Evolutionary conservation across 257 asterid genomes (phyloP).

Genomic region (Solanum infundibuliforme): DNA sequence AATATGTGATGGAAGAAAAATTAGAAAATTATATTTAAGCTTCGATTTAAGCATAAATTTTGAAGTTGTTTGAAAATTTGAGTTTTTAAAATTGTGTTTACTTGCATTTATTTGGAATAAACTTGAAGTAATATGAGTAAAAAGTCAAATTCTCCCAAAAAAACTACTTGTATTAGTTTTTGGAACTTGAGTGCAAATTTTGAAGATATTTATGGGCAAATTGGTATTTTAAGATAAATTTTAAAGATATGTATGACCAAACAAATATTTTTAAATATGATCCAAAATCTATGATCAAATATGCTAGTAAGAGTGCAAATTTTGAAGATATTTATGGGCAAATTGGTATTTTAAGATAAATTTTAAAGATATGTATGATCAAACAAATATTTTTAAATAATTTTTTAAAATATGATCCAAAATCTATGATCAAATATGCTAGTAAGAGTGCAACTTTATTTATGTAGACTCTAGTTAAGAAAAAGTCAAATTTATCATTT

Average conservation of each 20-base stretch:
- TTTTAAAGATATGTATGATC: neutral
- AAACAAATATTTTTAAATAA: neutral
- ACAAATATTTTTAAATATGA: neutral
- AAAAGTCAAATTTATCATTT: neutral
- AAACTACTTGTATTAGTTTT: neutral
- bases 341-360: neutral
- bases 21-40: neutral
- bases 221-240: neutral
- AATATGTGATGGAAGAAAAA: neutral
- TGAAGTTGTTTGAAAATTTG: neutral
- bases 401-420: neutral
- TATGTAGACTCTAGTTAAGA: neutral
- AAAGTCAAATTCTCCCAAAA: neutral
- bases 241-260: neutral
- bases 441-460: neutral
- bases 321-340: neutral
- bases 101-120: neutral
- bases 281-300: neutral
- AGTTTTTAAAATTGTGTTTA: neutral
- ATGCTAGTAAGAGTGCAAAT: neutral
- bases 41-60: neutral
- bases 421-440: neutral
- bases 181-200: neutral
- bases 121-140: neutral
- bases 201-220: neutral